Base-by-base conservation (phyloP, 2,329 filamentous ascomycete species). In the Sporothrix sp. region DNA sequence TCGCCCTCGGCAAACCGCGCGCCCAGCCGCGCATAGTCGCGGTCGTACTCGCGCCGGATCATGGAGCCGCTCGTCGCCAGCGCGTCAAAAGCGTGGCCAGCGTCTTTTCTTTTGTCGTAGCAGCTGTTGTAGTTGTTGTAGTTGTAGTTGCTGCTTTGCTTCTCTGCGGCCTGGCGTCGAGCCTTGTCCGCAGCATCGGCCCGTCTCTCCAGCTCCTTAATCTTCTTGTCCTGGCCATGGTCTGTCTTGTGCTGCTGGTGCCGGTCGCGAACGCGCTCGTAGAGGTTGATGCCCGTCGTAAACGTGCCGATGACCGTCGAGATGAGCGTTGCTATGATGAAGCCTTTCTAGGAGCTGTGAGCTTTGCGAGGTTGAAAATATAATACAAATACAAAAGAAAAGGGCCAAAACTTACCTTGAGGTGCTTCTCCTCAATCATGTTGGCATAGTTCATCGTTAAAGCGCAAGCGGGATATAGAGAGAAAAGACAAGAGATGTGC, bases 301-400 rank as follows among this genome's bases (percentile, higher is more conserved):
- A 68, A 68, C 2, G 66, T 68, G 39, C 66, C 63, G 47, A 66
- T 61, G 13, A 68, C 60, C 7, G 66, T 68, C 11, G 66, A 67
- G 40, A 64, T 62, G 20, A 68, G 62, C 2, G 65, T 67, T n/a
- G 66, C 66, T 25, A 68, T 59, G 32, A 68, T 65, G 54, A 68
- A 68, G 5, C 63, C 63, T 61, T 67, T 63, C 64, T 67, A 30
- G 11, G 33, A 10, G 33, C 13, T 38, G 43, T 44, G 16, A 50
- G 45, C 11, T 8, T 36, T 13, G 30, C 35, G 14, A 20, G 7
- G 0, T 13, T 6, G 33, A 14, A 20, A 30, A 1, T 9, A 2
- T 23, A 16, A 4, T 4, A 13, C 16, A 10, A 11, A 25, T 7
- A n/a, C 1, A 18, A 6, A 7, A 10, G 43, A n/a, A 28, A 21